Base-by-base conservation (phyloP, 73 alveolate genomes). In the Paramecium pentaurelia region DNA sequence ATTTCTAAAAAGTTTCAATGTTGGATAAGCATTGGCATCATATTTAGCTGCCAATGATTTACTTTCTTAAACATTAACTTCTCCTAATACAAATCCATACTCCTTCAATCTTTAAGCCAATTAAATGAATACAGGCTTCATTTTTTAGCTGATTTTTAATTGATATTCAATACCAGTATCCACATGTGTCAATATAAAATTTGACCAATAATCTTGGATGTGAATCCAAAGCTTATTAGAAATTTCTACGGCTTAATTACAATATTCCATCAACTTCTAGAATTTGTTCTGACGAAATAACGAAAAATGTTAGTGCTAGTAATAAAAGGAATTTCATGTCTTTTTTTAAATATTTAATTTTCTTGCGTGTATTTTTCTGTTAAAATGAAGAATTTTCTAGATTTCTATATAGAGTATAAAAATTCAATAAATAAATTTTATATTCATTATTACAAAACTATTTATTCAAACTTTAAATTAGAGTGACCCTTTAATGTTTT, bases 51-150 rank as follows among this genome's bases (percentile, higher is more conserved):
- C 30, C 8, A 80, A 80, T 1, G 58, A 58, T 80, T 80, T 80
- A 47, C 58, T 80, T 45, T 40, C 71, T 32, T 80, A 60, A 22
- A 28, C 91, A 45, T 80, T 47, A 9, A 80, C 91, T 80, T 40
- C 91, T 9, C 77, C 91, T 16, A 80, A 42, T 4, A 49, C 91
- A 22, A 45, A 42, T 45, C 73, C 71, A 22, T 80, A 80, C 8
- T 80, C 91, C 18, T 42, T 27, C 30, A 80, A 80, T 80, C 75
- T 80, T 4, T 80, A 12, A 45, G 54, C 73, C 9, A 80, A 28
- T 80, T 80, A 9, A 1, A 42, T 47, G 73, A 45, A 80, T 8
- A 80, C 91, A 11, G 91, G 91, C 14, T 80, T 80, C 75, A 80
- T 8, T 47, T 45, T 45, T 44, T 44, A 25, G 28, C 91, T 80